phyloP scores from a whole-genome alignment of 202 grass and related monocot genomes.

The Sporobolus alterniflorus region DNA sequence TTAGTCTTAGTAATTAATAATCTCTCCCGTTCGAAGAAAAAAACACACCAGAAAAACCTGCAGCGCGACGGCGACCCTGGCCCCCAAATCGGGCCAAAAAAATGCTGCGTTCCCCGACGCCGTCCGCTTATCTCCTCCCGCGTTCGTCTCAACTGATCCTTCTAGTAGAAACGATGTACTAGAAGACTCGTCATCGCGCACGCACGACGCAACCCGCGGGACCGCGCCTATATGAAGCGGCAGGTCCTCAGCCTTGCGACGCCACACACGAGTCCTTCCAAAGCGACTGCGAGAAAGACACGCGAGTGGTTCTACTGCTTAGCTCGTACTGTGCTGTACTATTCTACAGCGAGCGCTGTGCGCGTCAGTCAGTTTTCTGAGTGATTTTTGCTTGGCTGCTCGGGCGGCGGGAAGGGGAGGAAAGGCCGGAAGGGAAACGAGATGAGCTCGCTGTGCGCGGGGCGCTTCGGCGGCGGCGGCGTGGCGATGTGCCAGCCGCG shows the following conservation, averaged over 20 bases:
- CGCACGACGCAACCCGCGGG: not conserved
- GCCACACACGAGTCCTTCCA: not conserved
- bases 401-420: not conserved
- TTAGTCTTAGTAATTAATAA: too few relatives aligned
- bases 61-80: too few relatives aligned
- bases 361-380: too few relatives aligned
- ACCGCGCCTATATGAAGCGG: conserved; percentile 21
- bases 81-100: too few relatives aligned
- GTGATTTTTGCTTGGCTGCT: not conserved
- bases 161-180: conserved; percentile 3
- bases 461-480: not conserved
- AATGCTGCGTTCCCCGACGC: too few relatives aligned
- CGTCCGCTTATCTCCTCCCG: not conserved
- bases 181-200: not conserved
- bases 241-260: not conserved
- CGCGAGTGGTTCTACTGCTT: too few relatives aligned
- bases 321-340: too few relatives aligned
- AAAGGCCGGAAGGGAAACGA: not conserved
- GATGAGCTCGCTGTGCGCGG: conserved; percentile 45
- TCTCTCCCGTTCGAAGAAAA: too few relatives aligned
- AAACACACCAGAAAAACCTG: too few relatives aligned
- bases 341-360: too few relatives aligned
- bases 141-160: not conserved
- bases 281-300: too few relatives aligned
- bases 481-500: conserved; percentile 8